These are phyloP conservation scores for Xylaria arbuscula DNA, from an alignment of 2,329 filamentous ascomycete genomes.

Conservation along the genomic window DNA sequence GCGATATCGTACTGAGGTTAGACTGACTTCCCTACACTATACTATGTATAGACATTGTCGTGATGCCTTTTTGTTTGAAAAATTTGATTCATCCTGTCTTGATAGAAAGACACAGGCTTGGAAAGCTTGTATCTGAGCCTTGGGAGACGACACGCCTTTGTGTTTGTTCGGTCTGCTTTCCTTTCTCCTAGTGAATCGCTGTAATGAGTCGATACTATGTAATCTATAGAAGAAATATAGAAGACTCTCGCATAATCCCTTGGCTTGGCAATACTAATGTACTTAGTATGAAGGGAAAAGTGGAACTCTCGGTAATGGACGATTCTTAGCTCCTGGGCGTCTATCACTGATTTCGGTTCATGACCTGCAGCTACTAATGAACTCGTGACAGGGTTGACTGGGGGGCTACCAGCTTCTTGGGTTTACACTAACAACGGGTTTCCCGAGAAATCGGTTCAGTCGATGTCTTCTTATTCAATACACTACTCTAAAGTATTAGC, in stretches of 20 bases:
- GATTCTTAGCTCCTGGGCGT: not conserved
- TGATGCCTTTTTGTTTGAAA: not conserved
- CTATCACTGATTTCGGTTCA: not conserved
- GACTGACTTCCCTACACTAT: not conserved
- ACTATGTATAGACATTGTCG: not conserved
- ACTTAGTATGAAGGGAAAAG: not conserved
- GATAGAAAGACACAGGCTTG: not conserved
- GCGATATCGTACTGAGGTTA: not conserved
- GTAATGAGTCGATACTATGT: not conserved
- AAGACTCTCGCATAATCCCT: conserved; percentile 3
- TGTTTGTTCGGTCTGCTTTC: not conserved
- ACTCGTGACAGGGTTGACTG: conserved; percentile 19
- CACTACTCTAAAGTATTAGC: not conserved
- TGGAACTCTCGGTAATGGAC: not conserved
- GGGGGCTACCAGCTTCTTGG: conserved; percentile 24
- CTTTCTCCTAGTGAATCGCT: too few species aligned
- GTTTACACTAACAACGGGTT: conserved; percentile 3
- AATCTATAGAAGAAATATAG: not conserved
- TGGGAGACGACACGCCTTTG: not conserved
- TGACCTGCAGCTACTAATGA: conserved; percentile 19
- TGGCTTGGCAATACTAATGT: conserved; percentile 6
- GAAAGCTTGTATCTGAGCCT: not conserved
- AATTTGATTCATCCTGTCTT: not conserved
- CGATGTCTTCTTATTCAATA: not conserved
- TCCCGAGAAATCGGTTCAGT: not conserved